phyloP scores from a whole-genome alignment of 768 basidiomycete species.

The Mycena vitilis region DNA sequence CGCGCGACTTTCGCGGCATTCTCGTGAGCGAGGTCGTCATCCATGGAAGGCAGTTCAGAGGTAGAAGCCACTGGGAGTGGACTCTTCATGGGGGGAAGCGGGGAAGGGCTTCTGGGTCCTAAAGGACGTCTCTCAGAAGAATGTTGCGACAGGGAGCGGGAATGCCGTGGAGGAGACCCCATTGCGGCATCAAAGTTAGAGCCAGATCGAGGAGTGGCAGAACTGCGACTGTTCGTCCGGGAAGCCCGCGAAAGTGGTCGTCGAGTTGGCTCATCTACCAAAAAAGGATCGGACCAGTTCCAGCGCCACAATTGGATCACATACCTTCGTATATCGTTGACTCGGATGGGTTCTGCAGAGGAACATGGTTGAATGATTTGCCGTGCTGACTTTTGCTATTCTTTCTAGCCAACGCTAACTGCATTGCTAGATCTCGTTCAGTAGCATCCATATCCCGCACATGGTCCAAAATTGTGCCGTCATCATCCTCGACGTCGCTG shows the following conservation, averaged over 20 bases:
- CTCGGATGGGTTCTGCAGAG: constrained; percentile 62
- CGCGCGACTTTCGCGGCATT: constrained; percentile 43
- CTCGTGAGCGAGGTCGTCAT: constrained; percentile 60
- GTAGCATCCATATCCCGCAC: constrained; percentile 66
- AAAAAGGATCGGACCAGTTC: constrained; percentile 24
- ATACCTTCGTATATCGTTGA: constrained; percentile 85
- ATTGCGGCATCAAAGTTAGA: constrained; percentile 53
- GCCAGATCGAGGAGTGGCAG: constrained; percentile 60
- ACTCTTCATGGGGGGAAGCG: constrained; percentile 63
- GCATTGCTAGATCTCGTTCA: constrained; percentile 80
- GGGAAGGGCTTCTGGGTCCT: constrained; percentile 83
- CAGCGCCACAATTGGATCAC: constrained; percentile 32
- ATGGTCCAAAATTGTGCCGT: constrained; percentile 50
- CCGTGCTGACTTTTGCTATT: constrained; percentile 85
- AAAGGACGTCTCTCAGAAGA: constrained; percentile 70
- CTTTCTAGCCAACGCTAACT: constrained; percentile 83
- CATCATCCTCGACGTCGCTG: constrained; percentile 61
- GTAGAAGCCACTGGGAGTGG: constrained; percentile 44
- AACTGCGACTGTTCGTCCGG: constrained; percentile 50
- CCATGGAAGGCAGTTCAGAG: constrained; percentile 55
- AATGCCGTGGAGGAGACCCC: constrained; percentile 50
- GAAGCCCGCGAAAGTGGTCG: constrained; percentile 70
- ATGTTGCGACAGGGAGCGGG: constrained; percentile 60
- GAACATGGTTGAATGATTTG: constrained; percentile 51
- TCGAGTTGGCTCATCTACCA: constrained; percentile 70